A percentile compares a stretch with the other conserved stretches of the same genome.
These are phyloP conservation scores for Cardamine occulta DNA, from an alignment of 345 rosid species.

Conservation along the genomic window DNA sequence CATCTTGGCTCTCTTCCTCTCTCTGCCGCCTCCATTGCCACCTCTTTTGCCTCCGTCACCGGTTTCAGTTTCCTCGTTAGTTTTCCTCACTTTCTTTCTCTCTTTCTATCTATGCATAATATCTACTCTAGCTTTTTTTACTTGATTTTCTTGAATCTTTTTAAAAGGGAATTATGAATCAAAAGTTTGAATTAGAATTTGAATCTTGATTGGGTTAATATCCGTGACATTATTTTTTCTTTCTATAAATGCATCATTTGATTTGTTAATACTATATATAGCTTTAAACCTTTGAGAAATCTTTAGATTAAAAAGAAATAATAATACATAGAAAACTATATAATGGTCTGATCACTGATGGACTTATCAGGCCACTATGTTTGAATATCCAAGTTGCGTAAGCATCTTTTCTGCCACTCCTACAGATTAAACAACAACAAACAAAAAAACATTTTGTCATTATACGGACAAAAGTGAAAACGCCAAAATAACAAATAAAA, in stretches of 20 bases:
- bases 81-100: conserved; percentile 8
- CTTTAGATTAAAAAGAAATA: neutral
- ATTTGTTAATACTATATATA: neutral
- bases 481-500: conserved; percentile 4
- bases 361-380: conserved; percentile 21
- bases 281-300: neutral
- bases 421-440: neutral
- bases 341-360: neutral
- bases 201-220: neutral
- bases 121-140: neutral
- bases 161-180: neutral
- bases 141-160: neutral
- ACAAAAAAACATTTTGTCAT: neutral
- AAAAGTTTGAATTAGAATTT: neutral
- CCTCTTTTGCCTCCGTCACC: conserved; percentile 53
- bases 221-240: neutral
- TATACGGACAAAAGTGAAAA: conserved; percentile 21
- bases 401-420: conserved; percentile 27
- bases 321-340: neutral
- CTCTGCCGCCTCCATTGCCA: conserved; percentile 53
- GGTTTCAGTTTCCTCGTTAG: conserved; percentile 53
- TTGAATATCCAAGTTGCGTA: conserved; percentile 36
- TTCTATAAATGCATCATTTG: neutral
- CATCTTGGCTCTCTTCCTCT: conserved; percentile 64
- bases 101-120: neutral